phyloP scores from a whole-genome alignment of 768 basidiomycete species.

The Cyathus striatus region DNA sequence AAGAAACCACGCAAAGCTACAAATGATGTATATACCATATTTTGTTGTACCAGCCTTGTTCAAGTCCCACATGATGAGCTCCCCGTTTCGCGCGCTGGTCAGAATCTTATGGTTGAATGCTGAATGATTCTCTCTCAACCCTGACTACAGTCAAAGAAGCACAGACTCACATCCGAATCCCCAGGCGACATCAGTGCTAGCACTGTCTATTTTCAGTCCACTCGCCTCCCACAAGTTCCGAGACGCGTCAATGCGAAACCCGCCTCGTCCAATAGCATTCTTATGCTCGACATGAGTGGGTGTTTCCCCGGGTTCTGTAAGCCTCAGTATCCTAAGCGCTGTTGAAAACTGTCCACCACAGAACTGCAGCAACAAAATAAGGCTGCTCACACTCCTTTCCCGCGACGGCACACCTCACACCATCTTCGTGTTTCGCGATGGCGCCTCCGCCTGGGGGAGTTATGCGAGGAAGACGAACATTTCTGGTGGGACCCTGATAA shows the following conservation, averaged over 20 bases:
- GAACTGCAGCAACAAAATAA: not conserved
- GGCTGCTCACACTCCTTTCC: conserved; percentile 67
- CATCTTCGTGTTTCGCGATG: conserved; percentile 66
- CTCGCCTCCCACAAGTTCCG: conserved; percentile 77
- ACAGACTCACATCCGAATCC: conserved; percentile 52
- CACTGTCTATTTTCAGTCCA: conserved; percentile 73
- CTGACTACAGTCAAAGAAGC: not conserved
- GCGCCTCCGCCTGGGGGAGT: conserved; percentile 59
- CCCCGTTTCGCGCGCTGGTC: conserved; percentile 77
- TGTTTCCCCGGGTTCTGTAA: conserved; percentile 42
- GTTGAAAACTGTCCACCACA: conserved; percentile 5
- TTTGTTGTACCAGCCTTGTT: conserved; percentile 62
- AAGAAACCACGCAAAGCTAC: not conserved
- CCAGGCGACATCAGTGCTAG: conserved; percentile 81
- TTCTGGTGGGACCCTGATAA: conserved; percentile 38
- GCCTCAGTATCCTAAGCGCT: conserved; percentile 58
- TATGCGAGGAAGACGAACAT: conserved; percentile 56
- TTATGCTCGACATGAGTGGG: conserved; percentile 43
- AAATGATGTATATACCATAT: conserved; percentile 48
- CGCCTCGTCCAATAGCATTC: conserved; percentile 49
- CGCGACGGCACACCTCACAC: conserved; percentile 61
- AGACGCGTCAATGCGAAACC: conserved; percentile 64
- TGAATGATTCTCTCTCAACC: conserved; percentile 18
- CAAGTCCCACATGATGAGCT: conserved; percentile 81
- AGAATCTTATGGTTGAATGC: conserved; percentile 72